Evolutionary conservation across 768 basidiomycete species (phyloP).

Genomic region (Termitomyces sp.): DNA sequence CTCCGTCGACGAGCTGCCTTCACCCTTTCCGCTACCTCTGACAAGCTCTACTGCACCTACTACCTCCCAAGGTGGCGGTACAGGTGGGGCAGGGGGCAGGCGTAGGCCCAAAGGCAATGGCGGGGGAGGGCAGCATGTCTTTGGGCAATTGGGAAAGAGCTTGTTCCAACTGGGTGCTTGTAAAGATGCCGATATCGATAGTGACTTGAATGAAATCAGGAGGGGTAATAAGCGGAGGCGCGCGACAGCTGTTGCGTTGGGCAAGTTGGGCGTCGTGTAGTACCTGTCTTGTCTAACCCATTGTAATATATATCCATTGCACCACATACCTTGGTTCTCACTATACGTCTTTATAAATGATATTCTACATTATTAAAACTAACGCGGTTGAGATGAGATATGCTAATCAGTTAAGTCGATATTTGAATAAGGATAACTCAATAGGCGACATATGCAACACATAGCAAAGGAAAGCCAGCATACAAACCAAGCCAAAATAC

Average conservation of each 20-base stretch:
- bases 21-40: slow-evolving; percentile 75
- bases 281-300: neutral
- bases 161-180: slow-evolving; percentile 45
- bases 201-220: slow-evolving; percentile 73
- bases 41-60: slow-evolving; percentile 44
- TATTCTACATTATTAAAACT: neutral
- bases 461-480: slow-evolving; percentile 89
- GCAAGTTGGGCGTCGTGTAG: slow-evolving; percentile 15
- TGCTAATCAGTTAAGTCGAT: neutral
- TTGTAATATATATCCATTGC: neutral
- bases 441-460: slow-evolving; percentile 58
- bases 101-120: slow-evolving; percentile 50
- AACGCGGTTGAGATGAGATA: neutral
- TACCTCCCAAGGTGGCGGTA: slow-evolving; percentile 25
- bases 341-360: neutral
- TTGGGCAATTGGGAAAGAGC: slow-evolving; percentile 74
- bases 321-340: neutral
- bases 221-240: slow-evolving; percentile 64
- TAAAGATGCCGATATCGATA: slow-evolving; percentile 71
- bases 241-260: slow-evolving; percentile 24
- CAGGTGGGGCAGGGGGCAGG: slow-evolving; percentile 34
- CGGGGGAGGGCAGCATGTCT: slow-evolving; percentile 48
- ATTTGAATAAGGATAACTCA: slow-evolving; percentile 11
- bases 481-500: slow-evolving; percentile 95
- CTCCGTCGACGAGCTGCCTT: slow-evolving; percentile 81